Base-by-base conservation (phyloP, 2,329 filamentous ascomycete species). In the Cercospora nicotianae region DNA sequence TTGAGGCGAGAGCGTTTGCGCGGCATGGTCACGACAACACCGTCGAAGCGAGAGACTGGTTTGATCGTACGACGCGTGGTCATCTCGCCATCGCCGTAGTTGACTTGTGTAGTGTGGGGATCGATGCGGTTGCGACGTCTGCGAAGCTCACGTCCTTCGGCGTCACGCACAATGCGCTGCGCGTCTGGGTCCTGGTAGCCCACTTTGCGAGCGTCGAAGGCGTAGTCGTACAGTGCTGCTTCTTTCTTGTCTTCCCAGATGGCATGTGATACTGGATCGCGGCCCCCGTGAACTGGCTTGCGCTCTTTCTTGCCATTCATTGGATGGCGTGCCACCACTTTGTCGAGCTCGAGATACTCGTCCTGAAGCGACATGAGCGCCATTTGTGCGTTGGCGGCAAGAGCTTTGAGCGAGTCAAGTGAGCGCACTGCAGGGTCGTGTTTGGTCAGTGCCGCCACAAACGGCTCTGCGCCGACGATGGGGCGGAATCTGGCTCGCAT, bases 191-290 rank as follows among this genome's bases (percentile, higher is more conserved):
- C 84, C 70, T 88, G 87, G 63, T 78, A 80, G n/a, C 83, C 83
- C 55, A 79, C 72, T 67, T 82, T 83, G 72, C 85, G 85, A 0
- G 84, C 77, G 69, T 87, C 85, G 74, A 86, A 86, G 36, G 81
- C 82, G 75, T 88, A 89, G 65, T 86, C 85, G 73, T 89, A 89
- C 0, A 89, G 78, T 66, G 84, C 83, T 1, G 87, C 83, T 77
- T 89, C 87, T 71, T 88, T 88, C 76, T 84, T 84, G 71, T 87
- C 87, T 73, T 88, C 86, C 68, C 82, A 88, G 2, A 86, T 75
- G n/a, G 79, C 77, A 5, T 79, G 77, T 12, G 81, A 78, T 28
- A 83, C 73, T 10, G 85, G 83, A 20, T 80, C 75, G 20, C 82
- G 79, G 12, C 82, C 82, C 20, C 83, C 83, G 66, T 82, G 82